Percentiles rank a stretch among this genome's conserved stretches.
Evolutionary conservation across 345 rosid genomes (phyloP).

Genomic region (Linum tenue): DNA sequence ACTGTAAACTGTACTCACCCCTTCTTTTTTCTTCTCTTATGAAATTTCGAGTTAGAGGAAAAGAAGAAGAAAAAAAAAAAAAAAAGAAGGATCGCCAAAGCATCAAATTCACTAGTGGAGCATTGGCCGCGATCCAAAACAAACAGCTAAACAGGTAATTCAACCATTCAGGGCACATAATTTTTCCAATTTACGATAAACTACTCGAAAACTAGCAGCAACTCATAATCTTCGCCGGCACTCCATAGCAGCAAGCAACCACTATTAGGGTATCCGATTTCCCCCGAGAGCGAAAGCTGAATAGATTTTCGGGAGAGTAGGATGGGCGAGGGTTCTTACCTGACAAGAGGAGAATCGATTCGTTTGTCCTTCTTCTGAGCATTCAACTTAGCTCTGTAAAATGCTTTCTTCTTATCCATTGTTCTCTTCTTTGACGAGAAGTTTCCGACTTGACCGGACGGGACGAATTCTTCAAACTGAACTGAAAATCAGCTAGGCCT

Average conservation of each 20-base stretch:
- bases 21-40: no score
- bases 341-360: conserved; percentile 80
- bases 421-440: background rate
- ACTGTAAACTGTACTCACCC: background rate
- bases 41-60: no score
- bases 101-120: background rate
- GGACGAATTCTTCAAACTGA: background rate
- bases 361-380: conserved; percentile 76
- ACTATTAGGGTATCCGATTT: background rate
- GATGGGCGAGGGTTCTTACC: conserved; percentile 26
- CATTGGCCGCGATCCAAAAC: background rate
- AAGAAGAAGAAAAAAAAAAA: no score
- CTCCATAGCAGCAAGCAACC: background rate
- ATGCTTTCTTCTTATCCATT: conserved; percentile 83
- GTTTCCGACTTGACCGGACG: background rate
- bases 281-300: background rate
- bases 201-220: background rate
- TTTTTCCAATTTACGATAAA: background rate
- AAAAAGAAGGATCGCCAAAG: background rate
- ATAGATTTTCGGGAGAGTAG: background rate
- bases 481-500: background rate
- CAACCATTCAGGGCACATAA: background rate
- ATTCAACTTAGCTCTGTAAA: conserved; percentile 75
- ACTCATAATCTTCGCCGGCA: background rate
- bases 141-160: background rate